Evolutionary conservation across 176 grass and related monocot species (phyloP), one percentile per base, ranked within the genome.

Genomic region (Microstegium vimineum): DNA sequence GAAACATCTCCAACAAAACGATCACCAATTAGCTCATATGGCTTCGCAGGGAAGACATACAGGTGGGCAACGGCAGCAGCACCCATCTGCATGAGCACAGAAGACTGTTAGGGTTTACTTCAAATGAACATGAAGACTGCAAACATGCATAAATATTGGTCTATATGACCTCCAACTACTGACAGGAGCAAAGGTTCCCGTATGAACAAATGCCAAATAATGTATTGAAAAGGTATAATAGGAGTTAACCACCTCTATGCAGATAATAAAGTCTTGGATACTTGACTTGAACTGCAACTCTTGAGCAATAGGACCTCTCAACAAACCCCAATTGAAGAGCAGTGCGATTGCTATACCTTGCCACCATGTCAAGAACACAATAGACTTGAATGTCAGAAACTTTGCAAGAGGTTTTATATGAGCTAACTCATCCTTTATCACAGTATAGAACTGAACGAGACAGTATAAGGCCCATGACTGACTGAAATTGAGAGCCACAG

Each of bases 331-430:
- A 72, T 66, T 93, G 71, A 86, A 98, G 62, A 98, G 86, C 62
- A 98, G 36, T 59, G 92, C 95, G 57, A 98, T 94, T 40, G 88
- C 90, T 10, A 94, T 83, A 81, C 86, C 95, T 90, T 94, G 95
- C 95, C 95, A 98, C 95, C 95, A 98, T 57, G 95, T 98, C 79
- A 98, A 88, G 82, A 98, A 98, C n/a, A 98, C 92, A 76, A 94
- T 98, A 14, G 95, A 93, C 77, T 98, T 98, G 81, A 98, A 98
- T 40, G 91, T 88, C 25, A 98, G 74, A 82, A 98, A 98, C 80
- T 98, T 94, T 12, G 95, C 84, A 32, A 98, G 92, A 78, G 92
- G 95, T 60, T 94, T 94, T 89, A 98, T 94, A 86, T 91, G 92
- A 20, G 95, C 90, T 67, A 98, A 85, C 62, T 94, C 89, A 84